A percentile compares a stretch with the other conserved stretches of the same genome.
Conservation (phyloP, 345 rosid genomes). For the Eucalyptus erythrocorys region DNA sequence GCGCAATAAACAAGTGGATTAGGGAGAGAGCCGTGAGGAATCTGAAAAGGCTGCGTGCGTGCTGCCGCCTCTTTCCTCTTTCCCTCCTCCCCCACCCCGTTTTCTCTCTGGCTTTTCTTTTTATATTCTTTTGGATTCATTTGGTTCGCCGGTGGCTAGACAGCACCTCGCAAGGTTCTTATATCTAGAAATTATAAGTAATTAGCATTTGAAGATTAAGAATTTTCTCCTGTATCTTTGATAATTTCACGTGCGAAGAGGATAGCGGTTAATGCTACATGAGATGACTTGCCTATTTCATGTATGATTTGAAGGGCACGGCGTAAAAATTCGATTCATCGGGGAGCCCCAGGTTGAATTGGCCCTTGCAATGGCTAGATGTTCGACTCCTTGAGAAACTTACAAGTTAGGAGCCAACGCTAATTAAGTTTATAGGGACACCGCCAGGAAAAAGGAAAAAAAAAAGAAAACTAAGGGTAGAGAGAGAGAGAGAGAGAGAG, state of each 20-base stretch:
- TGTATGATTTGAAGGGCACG: background rate
- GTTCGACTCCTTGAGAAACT: background rate
- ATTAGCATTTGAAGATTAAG: background rate
- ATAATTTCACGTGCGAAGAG: background rate
- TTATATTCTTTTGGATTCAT: background rate
- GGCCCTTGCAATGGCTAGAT: background rate
- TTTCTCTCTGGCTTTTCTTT: background rate
- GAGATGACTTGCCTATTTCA: background rate
- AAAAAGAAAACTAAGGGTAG: background rate
- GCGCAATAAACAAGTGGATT: background rate
- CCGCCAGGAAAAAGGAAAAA: background rate
- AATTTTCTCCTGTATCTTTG: background rate
- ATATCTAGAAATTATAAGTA: background rate
- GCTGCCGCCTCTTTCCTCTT: background rate
- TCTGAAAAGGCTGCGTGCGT: conserved; percentile 17
- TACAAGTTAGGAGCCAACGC: background rate
- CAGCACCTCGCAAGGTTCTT: background rate
- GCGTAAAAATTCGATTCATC: background rate
- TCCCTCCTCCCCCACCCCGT: background rate
- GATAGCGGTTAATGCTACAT: background rate
- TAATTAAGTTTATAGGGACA: background rate
- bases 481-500: background rate
- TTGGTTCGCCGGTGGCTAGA: background rate
- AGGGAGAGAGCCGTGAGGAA: conserved; percentile 28
- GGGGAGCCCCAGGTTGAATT: background rate